Base-by-base conservation (phyloP, 192 early-diverging fungal genomes). In the Haplosporangium gracile region DNA sequence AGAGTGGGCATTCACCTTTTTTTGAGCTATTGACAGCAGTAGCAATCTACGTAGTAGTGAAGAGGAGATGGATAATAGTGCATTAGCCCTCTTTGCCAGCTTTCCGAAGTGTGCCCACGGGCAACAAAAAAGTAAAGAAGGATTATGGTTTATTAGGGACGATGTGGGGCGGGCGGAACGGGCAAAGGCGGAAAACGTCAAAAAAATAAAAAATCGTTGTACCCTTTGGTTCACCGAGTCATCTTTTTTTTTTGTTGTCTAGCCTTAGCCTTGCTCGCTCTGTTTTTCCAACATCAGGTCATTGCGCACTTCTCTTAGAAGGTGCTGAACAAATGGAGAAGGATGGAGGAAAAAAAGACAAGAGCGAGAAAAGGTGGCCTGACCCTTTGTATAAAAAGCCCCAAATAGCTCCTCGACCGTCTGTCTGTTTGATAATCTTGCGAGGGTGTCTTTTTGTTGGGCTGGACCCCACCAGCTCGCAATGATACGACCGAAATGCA, bases 151-250 rank as follows among this genome's bases (percentile, higher is more conserved):
- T 65, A 7, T 32, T 13, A 29, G 26, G 1, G 9, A 15, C 9
- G 26, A 32, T 42, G 38, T 70, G 69, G 69, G 69, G 69, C 69
- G 69, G 39, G 7, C 69, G 39, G 69, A 70, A 2, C 69, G 69
- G 69, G 69, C 69, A 70, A 70, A 70, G 69, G 69, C 69, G 69
- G 69, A 70, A n/a, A 70, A 24, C 8, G 15, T 42, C 24, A 18
- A 40, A 40, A 70, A 16, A 15, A n/a, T n/a, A 39, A 34, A 34
- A 15, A 63, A 7, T 63, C 7, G 5, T 63, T 68, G 26, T 32
- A 15, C 26, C 29, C 7, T 38, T 38, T 69, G 38, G 39, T 70
- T 22, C 69, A 70, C 34, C 34, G 39, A 70, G 39, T 70, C 69
- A 70, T 40, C 29, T 65, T 65, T 65, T 65, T 32, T 32, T 32